These are phyloP conservation scores for Aspergillus puulaauensis DNA, from an alignment of 2,329 filamentous ascomycete species.

Conservation along the genomic window DNA sequence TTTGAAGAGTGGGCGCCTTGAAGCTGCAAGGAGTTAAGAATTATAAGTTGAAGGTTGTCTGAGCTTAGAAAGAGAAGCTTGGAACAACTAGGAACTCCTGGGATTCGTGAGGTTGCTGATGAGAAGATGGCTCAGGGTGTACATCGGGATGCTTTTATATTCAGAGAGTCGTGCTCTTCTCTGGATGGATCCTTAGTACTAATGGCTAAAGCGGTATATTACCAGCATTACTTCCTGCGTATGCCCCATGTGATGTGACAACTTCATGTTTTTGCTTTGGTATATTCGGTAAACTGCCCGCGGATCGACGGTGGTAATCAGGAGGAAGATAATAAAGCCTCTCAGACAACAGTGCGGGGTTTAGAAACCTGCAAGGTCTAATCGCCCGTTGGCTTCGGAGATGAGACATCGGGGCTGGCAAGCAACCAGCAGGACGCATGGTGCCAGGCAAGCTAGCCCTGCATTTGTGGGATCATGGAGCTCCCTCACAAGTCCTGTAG, in stretches of 20 bases:
- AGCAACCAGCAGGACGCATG: background rate
- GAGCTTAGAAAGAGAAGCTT: background rate
- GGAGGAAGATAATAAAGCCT: background rate
- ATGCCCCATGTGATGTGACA: background rate
- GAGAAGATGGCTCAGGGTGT: background rate
- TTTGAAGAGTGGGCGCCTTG: background rate
- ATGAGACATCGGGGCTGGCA: background rate
- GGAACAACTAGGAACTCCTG: background rate
- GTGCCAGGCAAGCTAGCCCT: too few relatives aligned
- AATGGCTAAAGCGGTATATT: background rate
- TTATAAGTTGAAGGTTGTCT: background rate
- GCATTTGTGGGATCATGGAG: background rate
- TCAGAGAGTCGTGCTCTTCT: background rate
- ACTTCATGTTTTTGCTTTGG: background rate
- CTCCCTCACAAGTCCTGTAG: too few relatives aligned
- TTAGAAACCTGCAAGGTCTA: background rate
- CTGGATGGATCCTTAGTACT: background rate
- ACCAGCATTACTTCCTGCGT: background rate
- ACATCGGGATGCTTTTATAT: constrained; percentile 1
- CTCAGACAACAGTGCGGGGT: background rate
- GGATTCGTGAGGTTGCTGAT: constrained; percentile 1
- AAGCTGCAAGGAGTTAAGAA: background rate
- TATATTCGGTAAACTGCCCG: background rate
- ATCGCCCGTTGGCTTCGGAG: background rate
- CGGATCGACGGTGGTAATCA: background rate